Evolutionary conservation across 2,329 filamentous ascomycete species (phyloP), one percentile per base, ranked within the genome.

Genomic region (Fusarium udum): DNA sequence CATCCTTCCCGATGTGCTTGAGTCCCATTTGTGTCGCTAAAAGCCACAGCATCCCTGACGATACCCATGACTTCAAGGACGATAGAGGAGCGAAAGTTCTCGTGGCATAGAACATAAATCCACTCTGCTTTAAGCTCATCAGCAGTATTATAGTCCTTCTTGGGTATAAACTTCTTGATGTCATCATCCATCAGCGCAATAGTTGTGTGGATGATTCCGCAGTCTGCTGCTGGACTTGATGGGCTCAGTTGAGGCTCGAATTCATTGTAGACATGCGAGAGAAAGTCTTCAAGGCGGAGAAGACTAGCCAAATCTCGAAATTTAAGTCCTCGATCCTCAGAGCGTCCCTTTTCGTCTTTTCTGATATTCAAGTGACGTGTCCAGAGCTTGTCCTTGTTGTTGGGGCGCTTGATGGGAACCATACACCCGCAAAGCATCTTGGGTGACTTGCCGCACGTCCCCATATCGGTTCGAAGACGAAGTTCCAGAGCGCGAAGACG

Each of bases 221-320:
- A 24, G 4, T 56, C 12, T 7, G n/a, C 24, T 1, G 34, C 42
- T 7, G 14, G 26, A 16, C 20, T 31, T 2, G 10, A 22, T 7
- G n/a, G 36, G 6, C 49, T 59, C 4, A 69, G 18, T 11, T 72
- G 57, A 3, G 39, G 28, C 13, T 61, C 34, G 14, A 72, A 55
- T 24, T 75, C 62, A 12, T 24, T 31, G 6, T 60, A 55, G 18
- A 72, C 52, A n/a, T 55, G 56, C 0, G 67, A 63, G 9, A 75
- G 45, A 26, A 53, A 74, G 28, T 75, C 73, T 15, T 73, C 73
- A 1, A 75, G 36, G 6, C 71, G 63, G 18, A 74, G 42, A 4
- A 76, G 58, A 7, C 63, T 28, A 9, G 71, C 73, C n/a, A 76
- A 14, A 36, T 74, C 73, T 3, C 68, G 63, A 7, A 68, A 18